Percentiles rank a stretch among this genome's conserved stretches.
phyloP scores from a whole-genome alignment of 805 yeast genomes.

The Cephaloascus fragrans region DNA sequence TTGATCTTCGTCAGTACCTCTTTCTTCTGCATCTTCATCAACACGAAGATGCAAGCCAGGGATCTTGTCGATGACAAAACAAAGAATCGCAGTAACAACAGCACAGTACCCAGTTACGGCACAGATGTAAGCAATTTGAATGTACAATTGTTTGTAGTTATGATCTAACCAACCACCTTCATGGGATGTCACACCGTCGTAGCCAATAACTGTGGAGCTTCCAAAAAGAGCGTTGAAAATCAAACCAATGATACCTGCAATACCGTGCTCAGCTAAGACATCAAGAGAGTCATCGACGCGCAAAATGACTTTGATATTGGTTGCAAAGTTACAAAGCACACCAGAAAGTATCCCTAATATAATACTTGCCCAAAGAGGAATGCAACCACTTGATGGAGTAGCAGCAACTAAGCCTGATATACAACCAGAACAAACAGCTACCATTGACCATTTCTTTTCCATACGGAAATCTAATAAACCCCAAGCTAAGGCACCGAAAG shows the following conservation, averaged over 20 bases:
- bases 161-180: slow-evolving; percentile 89
- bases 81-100: slow-evolving; percentile 68
- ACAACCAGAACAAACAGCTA: slow-evolving; percentile 90
- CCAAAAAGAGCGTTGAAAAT: slow-evolving; percentile 86
- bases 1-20: slow-evolving; percentile 93
- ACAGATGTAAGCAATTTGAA: slow-evolving; percentile 73
- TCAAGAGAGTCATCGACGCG: slow-evolving; percentile 89
- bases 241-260: slow-evolving; percentile 88
- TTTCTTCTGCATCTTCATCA: slow-evolving; percentile 74
- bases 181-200: slow-evolving; percentile 79
- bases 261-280: slow-evolving; percentile 97
- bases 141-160: slow-evolving; percentile 85
- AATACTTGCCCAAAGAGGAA: slow-evolving; percentile 87
- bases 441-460: slow-evolving; percentile 88
- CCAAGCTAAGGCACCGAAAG: slow-evolving; percentile 89
- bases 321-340: slow-evolving; percentile 78
- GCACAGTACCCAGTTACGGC: slow-evolving; percentile 71
- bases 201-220: slow-evolving; percentile 79
- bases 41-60: slow-evolving; percentile 82
- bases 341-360: slow-evolving; percentile 78
- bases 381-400: slow-evolving; percentile 87
- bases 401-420: slow-evolving; percentile 96
- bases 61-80: slow-evolving; percentile 61
- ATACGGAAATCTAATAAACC: slow-evolving; percentile 80
- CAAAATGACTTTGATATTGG: slow-evolving; percentile 73